Conservation (phyloP, 345 rosid genomes). For the Xanthoceras sorbifolium region DNA sequence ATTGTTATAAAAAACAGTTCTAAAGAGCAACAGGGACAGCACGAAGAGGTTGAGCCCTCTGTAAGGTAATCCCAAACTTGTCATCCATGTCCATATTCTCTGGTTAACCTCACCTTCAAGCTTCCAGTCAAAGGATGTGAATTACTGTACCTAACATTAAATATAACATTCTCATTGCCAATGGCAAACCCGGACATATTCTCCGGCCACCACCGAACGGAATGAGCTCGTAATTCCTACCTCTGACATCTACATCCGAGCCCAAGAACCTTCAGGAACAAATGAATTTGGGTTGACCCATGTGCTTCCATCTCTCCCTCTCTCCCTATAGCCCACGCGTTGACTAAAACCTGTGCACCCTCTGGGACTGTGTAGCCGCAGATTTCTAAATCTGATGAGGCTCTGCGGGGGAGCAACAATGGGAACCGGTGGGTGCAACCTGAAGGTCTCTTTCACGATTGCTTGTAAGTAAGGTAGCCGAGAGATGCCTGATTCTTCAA, state of each 20-base stretch:
- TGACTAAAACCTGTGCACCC: slow-evolving; percentile 46
- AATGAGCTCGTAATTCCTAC: slow-evolving; percentile 37
- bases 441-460: slow-evolving; percentile 47
- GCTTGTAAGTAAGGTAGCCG: slow-evolving; percentile 51
- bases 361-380: slow-evolving; percentile 37
- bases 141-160: slow-evolving; percentile 45
- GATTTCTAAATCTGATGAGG: slow-evolving; percentile 30
- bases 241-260: slow-evolving; percentile 35
- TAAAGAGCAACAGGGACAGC: slow-evolving; percentile 26
- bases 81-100: slow-evolving; percentile 40
- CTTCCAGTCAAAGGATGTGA: slow-evolving; percentile 45
- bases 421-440: slow-evolving; percentile 48
- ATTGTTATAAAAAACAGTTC: too few species aligned
- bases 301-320: slow-evolving; percentile 37
- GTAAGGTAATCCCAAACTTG: slow-evolving; percentile 34
- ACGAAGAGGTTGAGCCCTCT: slow-evolving; percentile 36
- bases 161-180: slow-evolving; percentile 46
- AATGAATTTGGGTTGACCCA: slow-evolving; percentile 41
- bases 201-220: slow-evolving; percentile 54
- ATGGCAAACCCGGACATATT: slow-evolving; percentile 46
- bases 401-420: slow-evolving; percentile 45
- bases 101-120: slow-evolving; percentile 34
- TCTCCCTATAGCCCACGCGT: slow-evolving; percentile 55
- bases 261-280: slow-evolving; percentile 51
- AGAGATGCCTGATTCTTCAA: slow-evolving; percentile 40